Percentiles rank a stretch among this genome's conserved stretches.
phyloP scores from a whole-genome alignment of 169 alveolate genomes.

The Theileria parva region DNA sequence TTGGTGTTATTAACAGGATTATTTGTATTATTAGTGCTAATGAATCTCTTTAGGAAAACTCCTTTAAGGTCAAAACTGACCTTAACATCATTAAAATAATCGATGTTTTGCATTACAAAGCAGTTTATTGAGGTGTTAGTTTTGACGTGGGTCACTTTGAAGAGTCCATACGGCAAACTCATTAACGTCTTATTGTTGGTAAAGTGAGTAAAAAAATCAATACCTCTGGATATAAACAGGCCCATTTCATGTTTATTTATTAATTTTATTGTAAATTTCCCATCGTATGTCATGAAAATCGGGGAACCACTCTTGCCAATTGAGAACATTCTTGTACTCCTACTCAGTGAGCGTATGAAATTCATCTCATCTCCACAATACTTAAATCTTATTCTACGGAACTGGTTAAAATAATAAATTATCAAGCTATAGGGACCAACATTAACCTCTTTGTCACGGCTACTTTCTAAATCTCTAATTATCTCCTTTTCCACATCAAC shows the following conservation, averaged over 20 bases:
- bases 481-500: background rate
- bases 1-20: background rate
- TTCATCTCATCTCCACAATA: constrained; percentile 55
- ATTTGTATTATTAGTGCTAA: constrained; percentile 6
- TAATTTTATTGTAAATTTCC: constrained; percentile 47
- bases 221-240: constrained; percentile 42
- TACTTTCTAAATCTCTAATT: background rate
- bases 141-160: constrained; percentile 24
- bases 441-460: background rate
- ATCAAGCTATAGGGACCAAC: constrained; percentile 19
- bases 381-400: constrained; percentile 33
- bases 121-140: constrained; percentile 36
- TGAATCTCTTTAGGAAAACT: constrained; percentile 47
- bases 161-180: constrained; percentile 60
- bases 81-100: constrained; percentile 15
- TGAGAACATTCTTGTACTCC: constrained; percentile 27
- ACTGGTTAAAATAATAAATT: constrained; percentile 37
- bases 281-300: constrained; percentile 55
- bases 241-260: constrained; percentile 53
- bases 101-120: constrained; percentile 61
- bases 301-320: constrained; percentile 69
- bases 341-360: constrained; percentile 52
- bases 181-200: constrained; percentile 42
- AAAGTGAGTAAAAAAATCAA: constrained; percentile 35
- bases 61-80: constrained; percentile 65